Base-by-base conservation (phyloP, 2,329 filamentous ascomycete species). In the Alternaria sp. region DNA sequence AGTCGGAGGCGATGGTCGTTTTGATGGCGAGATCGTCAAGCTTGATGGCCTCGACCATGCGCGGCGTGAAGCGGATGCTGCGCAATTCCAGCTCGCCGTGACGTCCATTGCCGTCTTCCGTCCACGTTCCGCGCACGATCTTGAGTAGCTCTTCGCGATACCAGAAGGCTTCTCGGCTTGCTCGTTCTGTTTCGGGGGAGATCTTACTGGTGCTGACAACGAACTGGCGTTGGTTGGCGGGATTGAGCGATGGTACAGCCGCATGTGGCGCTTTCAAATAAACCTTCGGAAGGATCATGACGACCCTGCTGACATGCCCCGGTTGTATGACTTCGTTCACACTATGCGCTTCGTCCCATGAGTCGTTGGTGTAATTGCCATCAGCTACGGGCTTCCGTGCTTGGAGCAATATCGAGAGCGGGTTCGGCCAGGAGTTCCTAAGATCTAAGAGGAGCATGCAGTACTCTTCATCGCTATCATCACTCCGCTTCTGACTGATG, bases 401-500 rank as follows among this genome's bases (percentile, higher is more conserved):
- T 63, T 84, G 77, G 3, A 97, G 79, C 26, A 85, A 86, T 4
- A 96, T 85, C 7, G 87, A 84, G 73, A 97, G 87, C 52, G 90
- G 89, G 73, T 88, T 92, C 3, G 93, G 93, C 94, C 94, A 97
- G 1, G 91, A 90, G 74, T 98, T 98, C 59, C 93, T 89, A 26
- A 97, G 83, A 79, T 97, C 95, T 54, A 97, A 83, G 2, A 96
- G 83, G 3, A 97, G 81, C 40, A 97, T 84, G 73, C 93, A 96
- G 73, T 93, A 90, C 44, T 93, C 88, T 56, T 88, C 68, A 72
- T 83, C 73, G 78, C 85, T 64, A 60, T 79, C 73, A 15, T 80
- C 75, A 9, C 77, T 73, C 2, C 80, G 79, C 28, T 83, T 79
- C 19, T 82, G 79, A 11, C 77, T 76, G 25, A 86, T 76, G 46